Base-by-base conservation (phyloP, 139 green algal species). In the Raphidocelis subcapitata region DNA sequence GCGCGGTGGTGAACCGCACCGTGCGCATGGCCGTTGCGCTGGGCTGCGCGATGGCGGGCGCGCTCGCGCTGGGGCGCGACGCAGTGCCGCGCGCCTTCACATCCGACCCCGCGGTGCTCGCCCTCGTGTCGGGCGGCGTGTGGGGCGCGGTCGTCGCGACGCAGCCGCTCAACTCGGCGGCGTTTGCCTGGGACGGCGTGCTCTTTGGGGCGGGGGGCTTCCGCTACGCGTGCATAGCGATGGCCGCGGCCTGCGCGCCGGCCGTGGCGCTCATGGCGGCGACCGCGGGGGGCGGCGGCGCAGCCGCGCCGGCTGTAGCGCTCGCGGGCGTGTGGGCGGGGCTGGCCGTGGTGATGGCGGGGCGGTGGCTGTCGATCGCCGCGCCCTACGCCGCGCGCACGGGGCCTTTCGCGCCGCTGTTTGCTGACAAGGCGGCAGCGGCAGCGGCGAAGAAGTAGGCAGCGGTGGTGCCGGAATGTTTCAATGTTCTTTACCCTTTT, bases 101-200 rank as follows among this genome's bases (percentile, higher is more conserved):
- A 10, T 32, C 28, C 0, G 89, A 94, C 67, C 47, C 82, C 15
- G 73, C 62, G 14, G 83, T 91, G 33, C 62, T 91, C 41, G 55
- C 35, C 0, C 60, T 77, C 5, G 61, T 92, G 23, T n/a, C 35
- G 4, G 59, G 5, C 65, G 81, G 60, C 21, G 62, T 96, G 15
- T 67, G 92, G 60, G 89, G 86, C 2, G 44, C 93, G 12, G 80
- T 89, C 0, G 60, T 90, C 0, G 46, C 65, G 33, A 86, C 85
- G 36, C 82, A 94, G 75, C 92, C 92, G 0, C 54, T 97, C 37
- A 95, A 91, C 28, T 84, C 88, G 0, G 57, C 88, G 0, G 91
- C 90, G 4, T 95, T 93, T 80, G 89, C 89, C 2, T 78, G 86
- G 60, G 91, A 97, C 72, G 91, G 91, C 37, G 69, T 94, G 28